Base-by-base conservation (phyloP, 805 yeast species). In the Candida glaebosa region DNA sequence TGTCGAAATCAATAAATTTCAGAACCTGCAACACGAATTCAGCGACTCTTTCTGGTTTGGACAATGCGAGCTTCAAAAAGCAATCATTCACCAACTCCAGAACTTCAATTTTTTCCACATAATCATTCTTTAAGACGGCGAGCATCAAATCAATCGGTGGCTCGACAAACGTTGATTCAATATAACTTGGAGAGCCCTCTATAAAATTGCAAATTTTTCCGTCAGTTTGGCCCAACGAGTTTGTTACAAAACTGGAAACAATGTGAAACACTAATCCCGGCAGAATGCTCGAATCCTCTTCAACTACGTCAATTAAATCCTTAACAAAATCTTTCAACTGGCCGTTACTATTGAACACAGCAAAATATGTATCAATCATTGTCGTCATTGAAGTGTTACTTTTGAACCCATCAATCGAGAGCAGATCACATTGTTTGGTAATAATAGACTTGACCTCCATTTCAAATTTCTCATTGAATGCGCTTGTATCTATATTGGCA, bases 11-110 rank as follows among this genome's bases (percentile, higher is more conserved):
- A 10, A 52, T 45, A 8, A 38, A 24, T 4, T 36, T 14, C 16
- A 53, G 52, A 20, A 37, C 31, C 17, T 39, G 31, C 7, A 42
- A 18, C n/a, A 42, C 16, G 18, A 42, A 26, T 9, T 25, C 3
- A 18, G 31, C 18, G n/a, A 43, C 22, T 19, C 19, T 22, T 2
- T 3, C 31, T 15, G 49, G 49, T 14, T 14, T 46, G 5, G 53
- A 58, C 46, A 37, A 42, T 14, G 47, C 41, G 3, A 69, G 38
- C 31, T 66, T 69, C n/a, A 52, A 36, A 43, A 52, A 69, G 19
- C 58, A 48, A 30, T 63, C 65, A 42, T 67, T 63, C 31, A 73
- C 55, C 12, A 57, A 35, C n/a, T 61, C 65, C 18, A 58, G 42
- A 19, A 57, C 44, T 0, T 52, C 28, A 1, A 40, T 43, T 4